Evolutionary conservation across 2,329 filamentous ascomycete genomes (phyloP).

Genomic region (Tolypocladium paradoxum): DNA sequence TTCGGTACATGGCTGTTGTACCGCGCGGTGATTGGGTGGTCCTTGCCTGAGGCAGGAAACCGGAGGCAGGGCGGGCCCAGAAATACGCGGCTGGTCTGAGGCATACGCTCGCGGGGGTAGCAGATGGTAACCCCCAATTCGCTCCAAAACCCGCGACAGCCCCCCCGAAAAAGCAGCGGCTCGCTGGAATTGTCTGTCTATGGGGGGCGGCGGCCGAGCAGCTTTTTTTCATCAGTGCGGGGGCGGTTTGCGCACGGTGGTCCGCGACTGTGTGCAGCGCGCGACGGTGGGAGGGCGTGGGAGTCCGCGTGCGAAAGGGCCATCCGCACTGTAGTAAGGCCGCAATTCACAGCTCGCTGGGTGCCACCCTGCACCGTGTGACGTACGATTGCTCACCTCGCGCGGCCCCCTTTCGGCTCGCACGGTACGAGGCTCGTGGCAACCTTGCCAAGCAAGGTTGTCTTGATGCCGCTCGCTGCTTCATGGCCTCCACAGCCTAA

Average conservation of each 20-base stretch:
- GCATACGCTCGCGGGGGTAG: conserved; percentile 9
- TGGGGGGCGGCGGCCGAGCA: not conserved
- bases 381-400: not conserved
- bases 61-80: conserved; percentile 6
- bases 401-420: not conserved
- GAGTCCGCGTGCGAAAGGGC: not conserved
- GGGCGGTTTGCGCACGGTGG: not conserved
- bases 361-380: conserved; percentile 1
- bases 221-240: not conserved
- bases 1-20: not conserved
- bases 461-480: conserved; percentile 5
- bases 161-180: not conserved
- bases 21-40: not conserved
- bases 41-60: conserved; percentile 11
- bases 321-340: not conserved
- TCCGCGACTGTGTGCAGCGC: not conserved
- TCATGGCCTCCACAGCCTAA: conserved; percentile 9
- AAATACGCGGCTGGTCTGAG: conserved; percentile 16
- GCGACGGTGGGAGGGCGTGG: no score
- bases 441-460: conserved; percentile 7
- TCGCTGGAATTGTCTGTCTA: not conserved
- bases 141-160: conserved; percentile 1
- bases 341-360: not conserved
- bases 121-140: not conserved
- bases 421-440: conserved; percentile 6